Percentiles rank a stretch among this genome's conserved stretches.
These are phyloP conservation scores for Vanrija sp. DNA, from an alignment of 1,284 basidiomycete genomes.

Conservation along the genomic window DNA sequence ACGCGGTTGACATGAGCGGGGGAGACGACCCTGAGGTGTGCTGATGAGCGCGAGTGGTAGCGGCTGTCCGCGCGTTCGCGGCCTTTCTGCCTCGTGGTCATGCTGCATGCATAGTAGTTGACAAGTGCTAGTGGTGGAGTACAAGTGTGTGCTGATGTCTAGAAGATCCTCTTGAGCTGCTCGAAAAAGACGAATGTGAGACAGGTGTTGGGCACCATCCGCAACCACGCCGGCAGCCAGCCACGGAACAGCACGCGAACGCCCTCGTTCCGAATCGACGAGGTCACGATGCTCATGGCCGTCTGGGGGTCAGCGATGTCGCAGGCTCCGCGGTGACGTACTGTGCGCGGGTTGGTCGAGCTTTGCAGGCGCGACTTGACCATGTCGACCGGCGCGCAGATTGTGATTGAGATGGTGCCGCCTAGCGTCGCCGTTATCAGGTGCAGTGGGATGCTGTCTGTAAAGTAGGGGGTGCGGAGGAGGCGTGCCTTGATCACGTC, in stretches of 20 bases:
- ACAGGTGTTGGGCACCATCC: slow-evolving; percentile 60
- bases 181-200: slow-evolving; percentile 49
- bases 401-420: slow-evolving; percentile 55
- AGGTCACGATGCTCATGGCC: slow-evolving; percentile 26
- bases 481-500: slow-evolving; percentile 55
- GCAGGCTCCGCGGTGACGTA: slow-evolving; percentile 2
- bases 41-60: no score
- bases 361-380: slow-evolving; percentile 55
- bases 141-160: neutral
- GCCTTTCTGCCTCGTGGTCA: no score
- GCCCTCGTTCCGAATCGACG: slow-evolving; percentile 39
- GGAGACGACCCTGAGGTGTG: no score
- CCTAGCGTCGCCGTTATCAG: slow-evolving; percentile 52
- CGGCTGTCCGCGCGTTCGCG: no score
- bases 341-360: slow-evolving; percentile 23
- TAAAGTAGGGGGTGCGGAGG: slow-evolving; percentile 41
- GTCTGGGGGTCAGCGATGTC: slow-evolving; percentile 3
- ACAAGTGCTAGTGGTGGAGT: no score
- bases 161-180: slow-evolving; percentile 34
- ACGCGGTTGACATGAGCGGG: no score
- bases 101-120: no score
- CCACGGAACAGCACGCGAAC: slow-evolving; percentile 54
- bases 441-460: slow-evolving; percentile 52
- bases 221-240: slow-evolving; percentile 54
- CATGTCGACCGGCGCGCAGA: slow-evolving; percentile 52